Evolutionary conservation across 1,139 yeast species (phyloP), one percentile per base, ranked within the genome.

Genomic region (Diutina neorugosa): DNA sequence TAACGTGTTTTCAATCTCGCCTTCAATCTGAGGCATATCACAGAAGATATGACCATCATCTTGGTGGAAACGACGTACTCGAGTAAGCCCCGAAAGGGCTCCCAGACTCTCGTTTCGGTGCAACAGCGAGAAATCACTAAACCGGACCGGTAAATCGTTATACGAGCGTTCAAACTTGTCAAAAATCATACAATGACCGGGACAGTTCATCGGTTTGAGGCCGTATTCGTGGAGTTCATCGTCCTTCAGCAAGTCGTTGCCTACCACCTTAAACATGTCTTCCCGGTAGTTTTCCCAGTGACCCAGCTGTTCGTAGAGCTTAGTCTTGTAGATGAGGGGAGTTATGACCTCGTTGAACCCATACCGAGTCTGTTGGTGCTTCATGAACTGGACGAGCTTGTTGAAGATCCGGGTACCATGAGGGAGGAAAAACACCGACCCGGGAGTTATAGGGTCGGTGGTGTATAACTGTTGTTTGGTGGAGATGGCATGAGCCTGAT

Each of bases 41-140:
- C 99, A 94, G 70, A 94, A 94, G 50, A 94, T 93, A 64, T 94
- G 98, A 11, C 97, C 98, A 66, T 94, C 98, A 65, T 94, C 99
- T 69, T 94, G 99, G 66, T 94, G 98, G 74, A 94, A 94, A 60
- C 97, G 81, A 58, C 99, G 79, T 8, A 94, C 97, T 61, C 99
- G 80, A 1, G 98, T 93, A 55, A 94, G 72, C 1, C 99, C 99
- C 2, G 96, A 81, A 51, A 94, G 75, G 1, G 98, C 96, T 34
- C 99, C 98, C 54, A 94, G 84, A 52, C 91, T 85, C 68, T 94
- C 99, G 65, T 94, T 94, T 68, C 99, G 79, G 68, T 94, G 99
- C 54, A 94, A 71, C 2, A 96, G 94, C 52, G 96, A 89, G 62
- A 91, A 93, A 68, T 94, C 99, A 12, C 96, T 88, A 62, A 81